Evolutionary conservation across 768 basidiomycete genomes (phyloP), one percentile per base, ranked within the genome.

Genomic region (Lyophyllum atratum): DNA sequence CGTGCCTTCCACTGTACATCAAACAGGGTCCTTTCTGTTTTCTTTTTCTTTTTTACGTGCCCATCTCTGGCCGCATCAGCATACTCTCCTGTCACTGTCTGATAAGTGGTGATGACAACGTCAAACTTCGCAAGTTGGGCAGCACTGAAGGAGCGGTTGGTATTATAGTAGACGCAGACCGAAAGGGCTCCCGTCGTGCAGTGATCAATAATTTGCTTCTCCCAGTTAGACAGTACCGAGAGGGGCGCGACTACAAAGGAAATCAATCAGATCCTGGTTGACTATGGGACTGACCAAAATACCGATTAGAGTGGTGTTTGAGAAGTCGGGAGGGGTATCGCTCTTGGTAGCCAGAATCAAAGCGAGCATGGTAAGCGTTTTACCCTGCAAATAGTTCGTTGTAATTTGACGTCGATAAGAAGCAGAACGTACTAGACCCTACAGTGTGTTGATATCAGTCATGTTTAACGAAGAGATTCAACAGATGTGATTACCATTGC

Each of bases 331-430:
- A 1, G 85, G 78, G 12, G 80, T 60, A 43, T 95, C 89, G 10
- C 77, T 66, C 67, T 86, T 89, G 2, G 94, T 95, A 1, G 90
- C 85, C 25, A 95, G 70, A 39, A 94, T 80, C 15, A 97, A 77
- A 5, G 93, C 80, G 39, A 97, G 74, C 83, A 94, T 93, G 0
- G 92, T 93, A 40, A 97, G 75, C 0, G 95, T 97, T 78, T 96
- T 97, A 0, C 95, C 95, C 87, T 89, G 58, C 7, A 40, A 45
- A 57, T 44, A 28, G 39, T 53, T 12, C 48, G 44, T 21, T 29
- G 19, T 39, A 19, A 15, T 43, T 29, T 66, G 43, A 40, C 26
- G 47, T 22, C 34, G 34, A 21, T 3, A 40, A 29, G 6, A 21
- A 44, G 33, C 19, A 3, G 45, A 45, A 33, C 24, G 9, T 68